Conservation (phyloP, 2,329 filamentous ascomycete species). For the Venturia carpophila region DNA sequence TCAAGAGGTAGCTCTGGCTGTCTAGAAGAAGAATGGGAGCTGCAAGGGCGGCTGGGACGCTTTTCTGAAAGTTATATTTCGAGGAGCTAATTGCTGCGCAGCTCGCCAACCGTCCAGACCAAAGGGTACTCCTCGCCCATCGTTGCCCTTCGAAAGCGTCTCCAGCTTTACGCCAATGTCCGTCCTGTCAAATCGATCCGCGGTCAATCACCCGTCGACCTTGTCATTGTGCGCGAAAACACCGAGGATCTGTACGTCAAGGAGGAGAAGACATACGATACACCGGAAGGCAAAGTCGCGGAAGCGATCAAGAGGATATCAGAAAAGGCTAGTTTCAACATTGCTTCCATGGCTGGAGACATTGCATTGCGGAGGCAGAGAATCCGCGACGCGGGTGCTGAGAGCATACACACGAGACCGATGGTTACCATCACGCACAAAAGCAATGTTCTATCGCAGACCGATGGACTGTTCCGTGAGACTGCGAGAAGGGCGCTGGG, state of each 20-base stretch:
- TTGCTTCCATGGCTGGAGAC: constrained; percentile 87
- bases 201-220: constrained; percentile 68
- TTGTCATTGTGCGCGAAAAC: constrained; percentile 98
- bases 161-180: constrained; percentile 95
- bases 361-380: constrained; percentile 83
- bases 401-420: constrained; percentile 58
- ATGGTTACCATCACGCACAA: constrained; percentile 98
- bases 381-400: constrained; percentile 54
- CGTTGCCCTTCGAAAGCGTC: constrained; percentile 88
- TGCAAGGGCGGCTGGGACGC: background rate
- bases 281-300: constrained; percentile 69
- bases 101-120: constrained; percentile 80
- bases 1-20: background rate
- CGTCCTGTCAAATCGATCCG: constrained; percentile 82
- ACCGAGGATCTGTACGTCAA: constrained; percentile 98
- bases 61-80: background rate
- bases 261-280: constrained; percentile 78
- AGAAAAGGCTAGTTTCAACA: constrained; percentile 73
- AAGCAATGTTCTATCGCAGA: constrained; percentile 92
- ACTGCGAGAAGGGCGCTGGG: constrained; percentile 68
- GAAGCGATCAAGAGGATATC: constrained; percentile 98
- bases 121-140: constrained; percentile 96
- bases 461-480: constrained; percentile 88
- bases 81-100: constrained; percentile 24
- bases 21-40: background rate